A percentile compares a stretch with the other conserved stretches of the same genome.
phyloP scores from a whole-genome alignment of 163 green algal species.

The Trebouxia gelatinosa region DNA sequence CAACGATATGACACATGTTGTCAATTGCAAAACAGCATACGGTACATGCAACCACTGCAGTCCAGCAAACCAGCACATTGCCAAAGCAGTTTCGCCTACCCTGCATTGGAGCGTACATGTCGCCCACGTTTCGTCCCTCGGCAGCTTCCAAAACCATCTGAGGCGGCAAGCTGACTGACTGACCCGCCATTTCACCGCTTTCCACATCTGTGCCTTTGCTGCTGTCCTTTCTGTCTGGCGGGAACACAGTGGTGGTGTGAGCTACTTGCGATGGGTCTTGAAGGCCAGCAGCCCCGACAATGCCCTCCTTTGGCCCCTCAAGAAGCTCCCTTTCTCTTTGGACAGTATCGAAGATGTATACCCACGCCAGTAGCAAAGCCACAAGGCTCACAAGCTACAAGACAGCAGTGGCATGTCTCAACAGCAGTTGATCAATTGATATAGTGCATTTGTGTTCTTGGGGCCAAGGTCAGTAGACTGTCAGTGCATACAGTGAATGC shows the following conservation, averaged over 20 bases:
- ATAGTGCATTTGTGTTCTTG: no score
- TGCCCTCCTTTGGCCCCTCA: conserved; percentile 38
- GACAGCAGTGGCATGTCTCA: no score
- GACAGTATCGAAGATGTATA: conserved; percentile 61
- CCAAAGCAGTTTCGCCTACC: no score
- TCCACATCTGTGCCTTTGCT: conserved; percentile 12
- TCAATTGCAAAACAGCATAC: no score
- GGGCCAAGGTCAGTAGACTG: no score
- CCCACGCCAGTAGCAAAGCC: conserved; percentile 39
- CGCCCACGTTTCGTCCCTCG: neutral
- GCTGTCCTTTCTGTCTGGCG: neutral
- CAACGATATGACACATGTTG: no score
- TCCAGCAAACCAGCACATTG: no score
- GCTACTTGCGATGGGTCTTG: conserved; percentile 13
- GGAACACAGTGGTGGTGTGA: conserved; percentile 28
- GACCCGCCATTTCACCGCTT: neutral
- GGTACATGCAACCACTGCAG: no score
- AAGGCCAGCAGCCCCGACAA: conserved; percentile 23
- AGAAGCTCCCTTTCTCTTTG: conserved; percentile 50
- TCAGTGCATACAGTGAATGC: no score
- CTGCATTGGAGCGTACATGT: conserved; percentile 26
- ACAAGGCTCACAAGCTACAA: conserved; percentile 39
- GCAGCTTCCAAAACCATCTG: conserved; percentile 25
- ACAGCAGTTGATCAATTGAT: no score
- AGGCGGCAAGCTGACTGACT: conserved; percentile 26